phyloP scores from a whole-genome alignment of 768 basidiomycete genomes.

The Hebeloma cylindrosporum region DNA sequence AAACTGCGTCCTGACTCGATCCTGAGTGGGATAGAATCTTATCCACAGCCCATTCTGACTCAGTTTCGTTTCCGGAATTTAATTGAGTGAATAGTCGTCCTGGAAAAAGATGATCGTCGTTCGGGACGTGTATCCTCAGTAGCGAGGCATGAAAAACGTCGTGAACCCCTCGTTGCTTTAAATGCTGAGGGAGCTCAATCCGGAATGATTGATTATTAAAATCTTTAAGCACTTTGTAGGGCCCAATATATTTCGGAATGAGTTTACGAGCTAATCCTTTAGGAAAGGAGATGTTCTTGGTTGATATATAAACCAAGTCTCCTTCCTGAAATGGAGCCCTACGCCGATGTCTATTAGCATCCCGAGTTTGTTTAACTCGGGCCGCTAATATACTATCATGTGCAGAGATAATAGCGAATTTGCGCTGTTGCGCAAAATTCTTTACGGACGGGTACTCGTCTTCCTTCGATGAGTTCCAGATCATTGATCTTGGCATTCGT shows the following conservation, averaged over 20 bases:
- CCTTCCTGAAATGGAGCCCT: slow-evolving; percentile 1
- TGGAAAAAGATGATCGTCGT: slow-evolving; percentile 34
- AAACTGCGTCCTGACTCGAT: not conserved
- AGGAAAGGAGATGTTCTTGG: slow-evolving; percentile 13
- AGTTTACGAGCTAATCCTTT: slow-evolving; percentile 15
- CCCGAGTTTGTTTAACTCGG: slow-evolving; percentile 26
- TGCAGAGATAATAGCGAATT: slow-evolving; percentile 23
- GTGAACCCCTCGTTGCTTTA: slow-evolving; percentile 18
- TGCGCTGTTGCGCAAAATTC: slow-evolving; percentile 9
- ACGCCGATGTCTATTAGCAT: slow-evolving; percentile 23
- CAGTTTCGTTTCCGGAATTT: slow-evolving; percentile 15
- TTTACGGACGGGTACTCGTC: slow-evolving; percentile 12
- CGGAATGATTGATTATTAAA: slow-evolving; percentile 5
- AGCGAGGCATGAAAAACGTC: slow-evolving; percentile 30
- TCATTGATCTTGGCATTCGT: slow-evolving; percentile 8
- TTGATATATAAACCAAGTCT: slow-evolving; percentile 11
- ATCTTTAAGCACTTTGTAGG: slow-evolving; percentile 5
- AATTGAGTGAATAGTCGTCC: slow-evolving; percentile 20
- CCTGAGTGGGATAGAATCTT: not conserved
- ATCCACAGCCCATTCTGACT: slow-evolving; percentile 24
- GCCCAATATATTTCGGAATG: slow-evolving; percentile 16
- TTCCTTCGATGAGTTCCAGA: slow-evolving; percentile 5
- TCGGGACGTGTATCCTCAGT: slow-evolving; percentile 25
- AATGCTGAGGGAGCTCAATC: not conserved
- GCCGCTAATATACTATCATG: slow-evolving; percentile 32